Evolutionary conservation across 345 rosid genomes (phyloP), one percentile per base, ranked within the genome.

Genomic region (Gossypium ekmanianum): DNA sequence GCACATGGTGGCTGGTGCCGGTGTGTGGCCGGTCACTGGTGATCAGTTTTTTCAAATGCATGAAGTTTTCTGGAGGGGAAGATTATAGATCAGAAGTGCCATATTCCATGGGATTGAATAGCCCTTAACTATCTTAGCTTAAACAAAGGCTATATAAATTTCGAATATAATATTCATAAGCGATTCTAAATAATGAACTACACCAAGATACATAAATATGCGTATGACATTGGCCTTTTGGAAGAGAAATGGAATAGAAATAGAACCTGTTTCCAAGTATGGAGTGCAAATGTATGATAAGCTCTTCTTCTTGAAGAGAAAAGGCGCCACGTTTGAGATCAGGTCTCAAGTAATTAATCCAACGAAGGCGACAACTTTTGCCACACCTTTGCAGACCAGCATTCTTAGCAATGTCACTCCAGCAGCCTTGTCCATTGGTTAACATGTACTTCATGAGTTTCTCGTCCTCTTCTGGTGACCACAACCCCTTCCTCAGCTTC

Each of bases 381-480:
- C 97, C 94, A 54, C 97, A 91, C 18, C 97, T 81, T 56, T 74
- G 89, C 50, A 91, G 85, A 62, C 94, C 94, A n/a, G 97, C 92
- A 85, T 89, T 91, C 62, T 87, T 79, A 14, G 94, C 92, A 71
- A 91, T 88, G 72, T 91, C 97, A 80, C 90, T 91, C 97, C 97
- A 90, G 50, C 97, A 91, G 13, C 97, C 94, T 76, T 91, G 97
- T 18, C 97, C 97, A 71, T 83, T 90, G 47, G 84, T 88, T 44
- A 91, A 34, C 94, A 90, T 91, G 72, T 91, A 91, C 67, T 86
- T 88, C 48, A 90, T 85, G 39, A 91, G 88, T 81, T 87, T 91
- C 82, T 91, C 94, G 20, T 91, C 97, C 82, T 91, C 97, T 72
- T 91, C 97, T 13, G 94, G 97, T 1, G 97, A 88, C 97, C 97